phyloP scores from a whole-genome alignment of 208 protist species.

The Phytomonas serpens region DNA sequence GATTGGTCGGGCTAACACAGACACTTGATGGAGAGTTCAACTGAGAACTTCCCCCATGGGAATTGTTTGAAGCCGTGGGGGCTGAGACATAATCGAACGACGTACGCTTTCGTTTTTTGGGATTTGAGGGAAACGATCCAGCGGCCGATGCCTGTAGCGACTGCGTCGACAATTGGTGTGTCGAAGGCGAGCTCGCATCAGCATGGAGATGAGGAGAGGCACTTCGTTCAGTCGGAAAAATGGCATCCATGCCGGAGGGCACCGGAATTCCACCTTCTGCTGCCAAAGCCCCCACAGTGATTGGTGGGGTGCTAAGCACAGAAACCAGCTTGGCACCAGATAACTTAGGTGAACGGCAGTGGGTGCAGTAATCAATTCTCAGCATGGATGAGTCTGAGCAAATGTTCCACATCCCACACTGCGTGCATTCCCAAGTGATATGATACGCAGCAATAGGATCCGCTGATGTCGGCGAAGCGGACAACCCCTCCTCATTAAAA shows the following conservation, averaged over 20 bases:
- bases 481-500: neutral
- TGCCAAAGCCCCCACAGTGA: slow-evolving; percentile 13
- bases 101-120: neutral
- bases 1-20: neutral
- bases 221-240: neutral
- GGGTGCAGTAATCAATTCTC: slow-evolving; percentile 25
- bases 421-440: slow-evolving; percentile 63
- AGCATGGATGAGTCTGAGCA: slow-evolving; percentile 21
- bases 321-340: slow-evolving; percentile 29
- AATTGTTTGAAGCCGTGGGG: neutral
- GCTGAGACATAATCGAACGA: neutral
- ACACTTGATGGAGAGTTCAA: neutral
- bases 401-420: slow-evolving; percentile 70
- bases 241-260: neutral
- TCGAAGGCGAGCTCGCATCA: neutral
- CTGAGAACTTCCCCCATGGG: neutral
- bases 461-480: neutral
- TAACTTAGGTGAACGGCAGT: slow-evolving; percentile 49
- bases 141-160: neutral
- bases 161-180: neutral
- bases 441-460: neutral
- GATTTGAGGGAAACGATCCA: neutral
- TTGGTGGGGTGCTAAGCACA: slow-evolving; percentile 19
- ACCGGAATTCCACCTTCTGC: slow-evolving; percentile 1
- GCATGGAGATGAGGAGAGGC: neutral